These are phyloP conservation scores for Paraphaeosphaeria minitans DNA, from an alignment of 2,329 filamentous ascomycete species.

Conservation along the genomic window DNA sequence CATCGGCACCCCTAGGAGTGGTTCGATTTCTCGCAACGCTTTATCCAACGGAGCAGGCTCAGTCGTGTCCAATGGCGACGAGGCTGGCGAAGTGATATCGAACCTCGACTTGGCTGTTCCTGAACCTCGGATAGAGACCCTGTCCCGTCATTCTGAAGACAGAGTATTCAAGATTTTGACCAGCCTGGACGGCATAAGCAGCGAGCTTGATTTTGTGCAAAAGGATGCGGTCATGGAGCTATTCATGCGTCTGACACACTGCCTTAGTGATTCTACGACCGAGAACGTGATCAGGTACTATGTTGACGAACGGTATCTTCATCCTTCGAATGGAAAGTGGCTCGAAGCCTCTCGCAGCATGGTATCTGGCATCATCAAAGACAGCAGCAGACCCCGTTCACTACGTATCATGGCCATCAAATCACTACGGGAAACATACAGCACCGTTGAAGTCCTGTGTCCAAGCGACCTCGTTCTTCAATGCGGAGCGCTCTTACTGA, in stretches of 20 bases:
- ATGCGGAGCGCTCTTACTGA: conserved; percentile 66
- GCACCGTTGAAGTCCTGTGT: conserved; percentile 60
- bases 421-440: conserved; percentile 59
- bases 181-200: conserved; percentile 36
- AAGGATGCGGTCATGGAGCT: conserved; percentile 70
- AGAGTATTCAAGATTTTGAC: conserved; percentile 34
- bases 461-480: conserved; percentile 62
- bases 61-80: conserved; percentile 21
- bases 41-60: conserved; percentile 15
- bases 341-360: conserved; percentile 66
- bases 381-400: conserved; percentile 63
- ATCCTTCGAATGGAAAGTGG: conserved; percentile 73
- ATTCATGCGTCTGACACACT: conserved; percentile 65
- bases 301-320: conserved; percentile 71
- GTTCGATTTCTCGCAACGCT: conserved; percentile 18
- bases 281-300: conserved; percentile 70
- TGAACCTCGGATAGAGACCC: conserved; percentile 11
- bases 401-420: conserved; percentile 68
- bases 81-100: conserved; percentile 21
- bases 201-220: conserved; percentile 61
- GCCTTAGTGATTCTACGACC: conserved; percentile 68
- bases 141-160: conserved; percentile 27
- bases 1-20: conserved; percentile 47
- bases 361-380: conserved; percentile 67
- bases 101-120: conserved; percentile 16